Percentiles rank a stretch among this genome's conserved stretches.
Evolutionary conservation across 1,284 basidiomycete species (phyloP).

Genomic region (Moesziomyces antarcticus): DNA sequence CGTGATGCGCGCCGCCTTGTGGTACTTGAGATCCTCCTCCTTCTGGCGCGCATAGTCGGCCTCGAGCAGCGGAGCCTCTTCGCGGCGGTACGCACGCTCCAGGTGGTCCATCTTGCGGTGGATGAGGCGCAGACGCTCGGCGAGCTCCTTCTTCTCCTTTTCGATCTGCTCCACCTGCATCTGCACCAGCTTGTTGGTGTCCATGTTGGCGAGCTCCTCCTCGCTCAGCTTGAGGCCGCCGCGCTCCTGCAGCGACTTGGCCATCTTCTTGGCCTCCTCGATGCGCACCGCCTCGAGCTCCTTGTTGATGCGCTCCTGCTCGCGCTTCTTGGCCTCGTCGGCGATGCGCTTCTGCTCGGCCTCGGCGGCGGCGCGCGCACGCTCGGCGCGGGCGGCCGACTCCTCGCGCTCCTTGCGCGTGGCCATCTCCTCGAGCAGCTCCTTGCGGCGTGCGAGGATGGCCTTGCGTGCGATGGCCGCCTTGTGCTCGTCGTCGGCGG

Average conservation of each 20-base stretch:
- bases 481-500: constrained; percentile 64
- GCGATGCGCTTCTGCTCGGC: constrained; percentile 78
- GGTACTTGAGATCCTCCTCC: constrained; percentile 77
- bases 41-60: constrained; percentile 88
- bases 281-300: constrained; percentile 85
- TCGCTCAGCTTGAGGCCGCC: constrained; percentile 87
- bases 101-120: constrained; percentile 93
- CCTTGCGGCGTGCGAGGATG: constrained; percentile 85
- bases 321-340: constrained; percentile 79
- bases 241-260: constrained; percentile 84
- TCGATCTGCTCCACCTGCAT: constrained; percentile 82
- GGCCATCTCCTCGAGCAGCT: constrained; percentile 85
- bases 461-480: constrained; percentile 63
- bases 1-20: constrained; percentile 70
- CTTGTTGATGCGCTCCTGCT: constrained; percentile 80
- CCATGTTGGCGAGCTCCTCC: constrained; percentile 80
- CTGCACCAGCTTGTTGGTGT: constrained; percentile 87
- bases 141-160: constrained; percentile 93
- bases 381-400: constrained; percentile 80
- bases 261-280: constrained; percentile 90
- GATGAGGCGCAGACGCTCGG: constrained; percentile 83
- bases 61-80: constrained; percentile 85
- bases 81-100: constrained; percentile 94
- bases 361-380: constrained; percentile 71
- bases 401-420: constrained; percentile 92